Percentiles rank a stretch among this genome's conserved stretches.
Conservation (phyloP, 192 early-diverging fungal species). For the Coemansia sp. region DNA sequence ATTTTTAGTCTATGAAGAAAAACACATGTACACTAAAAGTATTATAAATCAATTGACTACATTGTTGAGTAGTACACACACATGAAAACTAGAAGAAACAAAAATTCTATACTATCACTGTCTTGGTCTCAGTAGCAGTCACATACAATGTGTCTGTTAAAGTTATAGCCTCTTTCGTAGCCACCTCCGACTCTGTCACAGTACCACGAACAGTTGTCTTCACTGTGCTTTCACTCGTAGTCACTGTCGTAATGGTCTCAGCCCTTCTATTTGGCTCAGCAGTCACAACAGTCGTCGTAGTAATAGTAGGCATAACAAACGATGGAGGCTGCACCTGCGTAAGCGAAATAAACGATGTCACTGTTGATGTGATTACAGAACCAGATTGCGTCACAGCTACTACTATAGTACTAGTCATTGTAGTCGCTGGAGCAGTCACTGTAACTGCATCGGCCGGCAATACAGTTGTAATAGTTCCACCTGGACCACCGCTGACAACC, state of each 20-base stretch:
- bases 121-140: conserved; percentile 2
- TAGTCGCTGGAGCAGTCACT: neutral
- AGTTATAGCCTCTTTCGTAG: neutral
- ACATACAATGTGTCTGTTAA: conserved; percentile 7
- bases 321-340: neutral
- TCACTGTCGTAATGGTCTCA: neutral
- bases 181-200: neutral
- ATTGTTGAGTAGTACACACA: neutral
- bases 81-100: neutral
- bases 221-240: neutral
- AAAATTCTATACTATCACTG: neutral
- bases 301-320: neutral
- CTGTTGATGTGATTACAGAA: neutral
- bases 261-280: neutral
- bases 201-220: neutral
- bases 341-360: neutral
- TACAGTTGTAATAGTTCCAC: neutral
- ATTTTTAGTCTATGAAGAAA: neutral
- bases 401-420: conserved; percentile 3
- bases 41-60: neutral
- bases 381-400: neutral
- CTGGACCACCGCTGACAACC: neutral
- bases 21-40: neutral
- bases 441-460: neutral
- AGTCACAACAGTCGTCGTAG: neutral